phyloP scores from a whole-genome alignment of 2,329 filamentous ascomycete species.

The Xylaria polymorpha region DNA sequence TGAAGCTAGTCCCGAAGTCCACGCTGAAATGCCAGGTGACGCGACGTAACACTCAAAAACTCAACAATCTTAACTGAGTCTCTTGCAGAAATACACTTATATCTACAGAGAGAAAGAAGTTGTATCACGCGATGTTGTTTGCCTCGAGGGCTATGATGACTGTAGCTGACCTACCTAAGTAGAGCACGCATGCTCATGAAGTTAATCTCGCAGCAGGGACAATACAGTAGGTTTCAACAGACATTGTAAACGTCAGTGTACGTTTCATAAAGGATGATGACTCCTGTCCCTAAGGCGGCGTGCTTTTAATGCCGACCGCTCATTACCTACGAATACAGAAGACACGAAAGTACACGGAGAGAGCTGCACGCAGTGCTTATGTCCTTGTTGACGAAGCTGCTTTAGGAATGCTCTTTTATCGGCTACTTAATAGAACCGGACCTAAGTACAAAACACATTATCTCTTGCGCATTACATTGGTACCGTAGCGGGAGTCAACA shows the following conservation, averaged over 20 bases:
- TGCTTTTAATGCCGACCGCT: neutral
- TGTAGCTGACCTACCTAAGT: neutral
- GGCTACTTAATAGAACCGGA: neutral
- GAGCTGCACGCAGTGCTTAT: neutral
- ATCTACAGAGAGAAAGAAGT: neutral
- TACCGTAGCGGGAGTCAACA: neutral
- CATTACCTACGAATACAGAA: neutral
- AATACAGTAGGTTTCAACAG: neutral
- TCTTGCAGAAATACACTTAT: neutral
- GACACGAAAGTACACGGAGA: neutral
- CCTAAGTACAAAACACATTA: neutral
- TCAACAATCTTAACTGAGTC: neutral
- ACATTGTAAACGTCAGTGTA: neutral
- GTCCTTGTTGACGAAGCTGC: neutral
- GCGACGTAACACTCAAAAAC: neutral
- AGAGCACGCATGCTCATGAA: neutral
- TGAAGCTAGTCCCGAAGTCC: conserved; percentile 4
- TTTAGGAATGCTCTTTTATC: neutral
- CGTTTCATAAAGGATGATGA: neutral
- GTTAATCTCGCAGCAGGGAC: neutral
- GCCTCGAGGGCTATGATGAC: no score
- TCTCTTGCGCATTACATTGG: neutral
- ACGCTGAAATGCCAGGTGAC: neutral
- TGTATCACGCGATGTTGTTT: neutral
- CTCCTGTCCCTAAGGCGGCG: neutral